Base-by-base conservation (phyloP, 495 filamentous ascomycete species). In the Neurospora sp. region DNA sequence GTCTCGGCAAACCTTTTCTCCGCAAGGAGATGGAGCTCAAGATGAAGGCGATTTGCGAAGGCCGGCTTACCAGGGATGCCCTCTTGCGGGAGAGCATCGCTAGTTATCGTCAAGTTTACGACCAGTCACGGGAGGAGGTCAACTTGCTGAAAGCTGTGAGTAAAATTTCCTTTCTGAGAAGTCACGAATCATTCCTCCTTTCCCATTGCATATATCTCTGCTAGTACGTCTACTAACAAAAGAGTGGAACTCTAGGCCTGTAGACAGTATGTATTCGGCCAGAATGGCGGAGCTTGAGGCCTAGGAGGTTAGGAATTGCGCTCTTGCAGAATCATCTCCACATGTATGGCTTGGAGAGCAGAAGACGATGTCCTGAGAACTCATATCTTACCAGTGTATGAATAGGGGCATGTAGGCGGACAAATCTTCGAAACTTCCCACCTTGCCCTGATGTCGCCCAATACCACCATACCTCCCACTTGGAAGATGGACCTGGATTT, bases 1-100 rank as follows among this genome's bases (percentile, higher is more conserved):
- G 92, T 72, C 87, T 99, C 18, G 92, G 93, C 77, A 99, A 99
- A 81, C 96, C 96, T n/a, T 98, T 98, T 80, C 84, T 99, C 54
- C 89, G 96, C 37, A 98, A 99, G 81, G 95, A 99, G 85, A 97
- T 97, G 94, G 96, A 99, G 81, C 81, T 91, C 72, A 90, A 92
- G 76, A 96, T 99, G 94, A 93, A 93, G 78, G 92, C 92, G 72
- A 97, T 99, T 69, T 98, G 96, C 81, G 93, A 93, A 71, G 96
- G 96, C n/a, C 87, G 86, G 20, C 90, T 89, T 72, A 90, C 90
- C 14, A 90, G 89, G 54, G 87, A 87, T 42, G 88, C 89, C 35
- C 91, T 98, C 31, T 88, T 98, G 38, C 85, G 89, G 69, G 89
- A 95, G 80, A 96, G 90, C 77, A 80, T 99, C 48, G 88, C 90